A percentile compares a stretch with the other conserved stretches of the same genome.
These are phyloP conservation scores for Oxyria digyna DNA, from an alignment of 148 eudicot genomes.

Conservation along the genomic window DNA sequence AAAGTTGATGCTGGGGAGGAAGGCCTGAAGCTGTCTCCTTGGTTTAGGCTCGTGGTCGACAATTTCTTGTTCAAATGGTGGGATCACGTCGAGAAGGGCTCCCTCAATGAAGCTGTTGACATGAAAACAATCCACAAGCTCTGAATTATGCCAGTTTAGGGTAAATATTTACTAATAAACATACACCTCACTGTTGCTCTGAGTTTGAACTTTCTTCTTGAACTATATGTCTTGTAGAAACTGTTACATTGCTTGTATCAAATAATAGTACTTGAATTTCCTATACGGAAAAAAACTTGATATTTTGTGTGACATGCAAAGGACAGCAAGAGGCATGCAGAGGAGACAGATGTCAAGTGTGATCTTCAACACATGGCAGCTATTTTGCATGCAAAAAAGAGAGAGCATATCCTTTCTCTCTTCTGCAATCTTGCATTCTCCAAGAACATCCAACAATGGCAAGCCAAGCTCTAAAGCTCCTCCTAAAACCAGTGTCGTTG, in stretches of 20 bases:
- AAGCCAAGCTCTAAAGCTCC: neutral
- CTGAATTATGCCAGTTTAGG: neutral
- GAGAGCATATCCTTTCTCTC: neutral
- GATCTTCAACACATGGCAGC: neutral
- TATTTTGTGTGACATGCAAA: neutral
- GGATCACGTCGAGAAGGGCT: conserved; percentile 83
- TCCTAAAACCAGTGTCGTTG: conserved; percentile 22
- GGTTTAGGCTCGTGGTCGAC: conserved; percentile 87
- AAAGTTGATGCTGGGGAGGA: conserved; percentile 94
- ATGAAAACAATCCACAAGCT: conserved; percentile 76
- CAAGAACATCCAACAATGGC: neutral
- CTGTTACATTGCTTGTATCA: too few species aligned
- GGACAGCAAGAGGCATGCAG: neutral
- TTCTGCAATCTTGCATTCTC: neutral
- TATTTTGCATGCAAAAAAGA: neutral
- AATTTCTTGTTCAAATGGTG: conserved; percentile 94
- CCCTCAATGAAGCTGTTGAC: conserved; percentile 53
- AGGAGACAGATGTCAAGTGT: neutral
- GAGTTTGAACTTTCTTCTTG: neutral
- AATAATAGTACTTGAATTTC: too few species aligned
- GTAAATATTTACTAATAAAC: too few species aligned
- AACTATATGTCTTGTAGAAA: neutral
- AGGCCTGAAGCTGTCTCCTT: conserved; percentile 82
- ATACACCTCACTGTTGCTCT: neutral
- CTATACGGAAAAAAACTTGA: neutral